Evolutionary conservation across 176 grass and related monocot genomes (phyloP).

Genomic region (sorghum (Sorghum bicolor)): DNA sequence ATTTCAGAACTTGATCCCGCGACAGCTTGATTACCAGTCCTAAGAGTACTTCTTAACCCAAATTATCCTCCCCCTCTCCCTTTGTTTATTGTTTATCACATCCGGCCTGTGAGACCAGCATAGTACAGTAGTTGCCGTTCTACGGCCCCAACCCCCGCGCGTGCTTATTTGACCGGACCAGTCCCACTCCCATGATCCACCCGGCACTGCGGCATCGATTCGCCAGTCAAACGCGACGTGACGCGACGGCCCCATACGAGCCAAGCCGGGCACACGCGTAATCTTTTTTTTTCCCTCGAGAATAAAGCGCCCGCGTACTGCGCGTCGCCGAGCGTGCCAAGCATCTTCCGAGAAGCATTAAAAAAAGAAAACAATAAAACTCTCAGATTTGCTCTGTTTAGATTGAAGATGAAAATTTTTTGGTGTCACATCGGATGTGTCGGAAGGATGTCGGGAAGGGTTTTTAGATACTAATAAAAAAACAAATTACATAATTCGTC

Average conservation of each 20-base stretch:
- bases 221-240: slow-evolving; percentile 33
- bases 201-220: background rate
- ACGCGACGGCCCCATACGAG: background rate
- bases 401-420: too few relatives aligned
- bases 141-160: slow-evolving; percentile 11
- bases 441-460: too few relatives aligned
- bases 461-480: too few relatives aligned
- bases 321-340: background rate
- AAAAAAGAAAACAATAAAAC: background rate
- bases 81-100: background rate
- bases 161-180: slow-evolving; percentile 32
- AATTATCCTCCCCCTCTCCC: accelerated
- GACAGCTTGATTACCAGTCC: background rate
- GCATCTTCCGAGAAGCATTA: background rate
- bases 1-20: background rate
- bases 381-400: too few relatives aligned
- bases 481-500: too few relatives aligned
- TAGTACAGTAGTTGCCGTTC: background rate
- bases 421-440: too few relatives aligned
- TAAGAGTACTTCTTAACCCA: background rate
- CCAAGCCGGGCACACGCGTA: background rate
- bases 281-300: background rate
- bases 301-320: background rate
- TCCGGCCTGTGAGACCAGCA: background rate
- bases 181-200: background rate